Evolutionary conservation across 257 asterid genomes (phyloP).

Genomic region (Plectranthus barbatus): DNA sequence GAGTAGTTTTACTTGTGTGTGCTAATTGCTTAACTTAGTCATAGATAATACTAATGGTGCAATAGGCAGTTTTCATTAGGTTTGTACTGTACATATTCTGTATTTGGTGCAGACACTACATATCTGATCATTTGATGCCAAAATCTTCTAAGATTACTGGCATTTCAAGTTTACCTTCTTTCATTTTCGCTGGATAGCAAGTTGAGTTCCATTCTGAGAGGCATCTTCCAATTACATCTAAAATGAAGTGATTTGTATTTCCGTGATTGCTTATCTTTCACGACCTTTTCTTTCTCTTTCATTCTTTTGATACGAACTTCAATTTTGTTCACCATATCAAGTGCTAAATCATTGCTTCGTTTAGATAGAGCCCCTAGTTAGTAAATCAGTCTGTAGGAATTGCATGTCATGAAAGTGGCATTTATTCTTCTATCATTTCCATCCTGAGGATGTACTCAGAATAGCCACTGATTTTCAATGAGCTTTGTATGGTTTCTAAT

Average conservation of each 20-base stretch:
- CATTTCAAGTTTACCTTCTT: too few relatives aligned
- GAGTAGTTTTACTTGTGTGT: not conserved
- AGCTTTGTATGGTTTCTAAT: constrained; percentile 2
- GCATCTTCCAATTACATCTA: too few relatives aligned
- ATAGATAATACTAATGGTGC: not conserved
- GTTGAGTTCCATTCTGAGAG: too few relatives aligned
- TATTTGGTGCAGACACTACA: not conserved
- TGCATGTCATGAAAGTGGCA: not conserved
- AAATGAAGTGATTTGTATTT: not conserved
- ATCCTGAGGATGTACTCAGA: not conserved
- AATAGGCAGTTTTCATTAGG: not conserved
- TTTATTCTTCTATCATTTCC: not conserved
- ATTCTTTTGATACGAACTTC: not conserved
- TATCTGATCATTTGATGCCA: too few relatives aligned
- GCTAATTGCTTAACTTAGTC: not conserved
- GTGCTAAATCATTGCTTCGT: constrained; percentile 6
- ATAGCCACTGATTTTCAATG: not conserved
- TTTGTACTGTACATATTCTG: not conserved
- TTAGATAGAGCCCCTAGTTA: not conserved
- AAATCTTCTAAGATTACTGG: too few relatives aligned
- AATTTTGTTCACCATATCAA: not conserved
- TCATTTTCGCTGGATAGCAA: too few relatives aligned
- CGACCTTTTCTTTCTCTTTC: not conserved
- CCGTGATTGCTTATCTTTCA: not conserved
- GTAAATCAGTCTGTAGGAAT: constrained; percentile 10